A percentile compares a stretch with the other conserved stretches of the same genome.
phyloP scores from a whole-genome alignment of 2,329 filamentous ascomycete species.

The Pseudocercospora crystallina region DNA sequence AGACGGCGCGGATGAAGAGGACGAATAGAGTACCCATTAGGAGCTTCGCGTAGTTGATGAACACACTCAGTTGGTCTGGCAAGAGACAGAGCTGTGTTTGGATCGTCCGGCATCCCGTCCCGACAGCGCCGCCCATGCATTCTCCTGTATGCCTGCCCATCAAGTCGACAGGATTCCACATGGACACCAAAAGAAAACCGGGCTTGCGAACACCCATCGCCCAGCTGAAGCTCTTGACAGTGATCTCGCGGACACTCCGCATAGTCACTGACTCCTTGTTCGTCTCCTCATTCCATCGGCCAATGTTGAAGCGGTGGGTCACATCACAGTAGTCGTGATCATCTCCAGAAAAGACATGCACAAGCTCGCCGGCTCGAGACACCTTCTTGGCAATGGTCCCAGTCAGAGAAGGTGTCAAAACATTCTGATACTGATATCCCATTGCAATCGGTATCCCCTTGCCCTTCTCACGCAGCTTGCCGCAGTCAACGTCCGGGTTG shows the following conservation, averaged over 20 bases:
- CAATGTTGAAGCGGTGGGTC: conserved; percentile 59
- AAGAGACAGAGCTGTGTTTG: conserved; percentile 89
- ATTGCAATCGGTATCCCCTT: conserved; percentile 75
- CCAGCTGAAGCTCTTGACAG: conserved; percentile 93
- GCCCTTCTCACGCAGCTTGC: conserved; percentile 79
- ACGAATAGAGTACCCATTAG: conserved; percentile 54
- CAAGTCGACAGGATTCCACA: conserved; percentile 85
- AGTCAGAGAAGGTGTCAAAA: conserved; percentile 75
- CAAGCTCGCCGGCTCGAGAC: conserved; percentile 63
- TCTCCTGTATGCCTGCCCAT: conserved; percentile 30
- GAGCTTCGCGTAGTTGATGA: conserved; percentile 72
- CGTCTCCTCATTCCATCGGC: conserved; percentile 28
- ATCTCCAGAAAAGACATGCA: conserved; percentile 88
- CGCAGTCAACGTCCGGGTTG: conserved; percentile 78
- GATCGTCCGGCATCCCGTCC: conserved; percentile 56
- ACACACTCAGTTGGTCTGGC: conserved; percentile 82
- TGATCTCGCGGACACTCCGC: conserved; percentile 67
- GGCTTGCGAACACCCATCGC: conserved; percentile 91
- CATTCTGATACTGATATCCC: conserved; percentile 97
- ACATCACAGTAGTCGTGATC: conserved; percentile 98
- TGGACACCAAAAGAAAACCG: conserved; percentile 81
- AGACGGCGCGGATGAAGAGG: conserved; percentile 47
- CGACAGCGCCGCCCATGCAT: conserved; percentile 8
- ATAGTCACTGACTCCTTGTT: conserved; percentile 52
- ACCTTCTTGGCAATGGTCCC: conserved; percentile 72